Evolutionary conservation across 176 grass and related monocot genomes (phyloP), one percentile per base, ranked within the genome.

Genomic region (Musa itinerans): DNA sequence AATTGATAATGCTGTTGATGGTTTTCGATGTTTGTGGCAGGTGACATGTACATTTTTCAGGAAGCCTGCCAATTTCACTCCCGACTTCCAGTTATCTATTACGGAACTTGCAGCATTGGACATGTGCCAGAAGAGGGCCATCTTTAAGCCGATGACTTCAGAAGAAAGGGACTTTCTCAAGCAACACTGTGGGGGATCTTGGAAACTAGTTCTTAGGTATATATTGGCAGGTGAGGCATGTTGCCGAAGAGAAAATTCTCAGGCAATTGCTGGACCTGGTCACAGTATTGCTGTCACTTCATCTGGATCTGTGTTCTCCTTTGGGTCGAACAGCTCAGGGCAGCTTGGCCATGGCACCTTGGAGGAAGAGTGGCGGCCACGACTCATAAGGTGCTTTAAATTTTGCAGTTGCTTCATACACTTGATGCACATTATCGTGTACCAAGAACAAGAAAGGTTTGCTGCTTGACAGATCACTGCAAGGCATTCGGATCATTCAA

Each of bases 161-260:
- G 80, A 96, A 80, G 92, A 96, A 72, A 92, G 76, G 78, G 80
- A 89, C 82, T 43, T 80, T 26, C 75, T 96, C 26, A 96, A 92
- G 75, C 85, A 89, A 63, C 67, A 73, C 23, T 92, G 92, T 1
- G 85, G 89, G 0, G 89, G 89, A 49, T 89, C 82, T 78, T 96
- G 92, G 92, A 96, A 96, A 73, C 83, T 96, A 56, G 92, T 92
- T 72, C 89, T 96, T 89, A 89, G 92, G 78, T 96, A 89, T 78
- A 89, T 96, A 83, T 79, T 86, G 73, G 78, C 85, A 55, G 89
- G 92, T 68, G 89, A 96, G 80, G 86, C 86, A 76, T 96, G 89
- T 78, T 86, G 81, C 64, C 78, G 85, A 29, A 79, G 89, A 75
- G 92, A 92, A 82, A 96, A 96, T n/a, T 92, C 84, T 79, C 87